phyloP scores from a whole-genome alignment of 495 filamentous ascomycete species.

The Podospora anserina region DNA sequence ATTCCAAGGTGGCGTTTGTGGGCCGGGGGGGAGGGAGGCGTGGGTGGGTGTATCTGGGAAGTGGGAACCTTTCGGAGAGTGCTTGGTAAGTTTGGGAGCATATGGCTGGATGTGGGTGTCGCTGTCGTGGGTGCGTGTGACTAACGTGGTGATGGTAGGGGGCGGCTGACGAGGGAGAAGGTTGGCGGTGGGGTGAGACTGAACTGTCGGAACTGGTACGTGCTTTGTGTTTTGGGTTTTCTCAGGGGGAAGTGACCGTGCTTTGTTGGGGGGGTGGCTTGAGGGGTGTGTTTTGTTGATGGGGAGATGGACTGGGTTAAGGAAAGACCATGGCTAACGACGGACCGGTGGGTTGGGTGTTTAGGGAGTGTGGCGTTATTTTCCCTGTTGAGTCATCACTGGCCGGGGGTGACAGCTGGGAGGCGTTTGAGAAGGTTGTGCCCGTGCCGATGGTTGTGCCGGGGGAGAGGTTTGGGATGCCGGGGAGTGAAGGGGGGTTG shows the following conservation, averaged over 20 bases:
- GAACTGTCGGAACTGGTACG: slow-evolving; percentile 75
- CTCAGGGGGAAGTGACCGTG: background rate
- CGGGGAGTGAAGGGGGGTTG: background rate
- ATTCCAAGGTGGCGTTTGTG: slow-evolving; percentile 81
- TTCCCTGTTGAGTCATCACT: slow-evolving; percentile 41
- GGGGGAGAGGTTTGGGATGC: background rate
- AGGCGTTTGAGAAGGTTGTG: slow-evolving; percentile 55
- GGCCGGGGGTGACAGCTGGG: slow-evolving; percentile 12
- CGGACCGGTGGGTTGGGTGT: background rate
- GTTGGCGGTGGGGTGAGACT: slow-evolving; percentile 63
- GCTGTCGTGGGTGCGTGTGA: background rate
- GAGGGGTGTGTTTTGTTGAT: background rate
- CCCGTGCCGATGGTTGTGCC: slow-evolving; percentile 65
- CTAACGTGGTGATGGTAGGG: slow-evolving; percentile 15
- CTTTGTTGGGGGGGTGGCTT: background rate
- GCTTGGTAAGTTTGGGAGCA: slow-evolving; percentile 64
- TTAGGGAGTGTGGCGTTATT: slow-evolving; percentile 82
- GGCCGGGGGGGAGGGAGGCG: slow-evolving; percentile 34
- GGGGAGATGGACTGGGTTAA: background rate
- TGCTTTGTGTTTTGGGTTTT: background rate
- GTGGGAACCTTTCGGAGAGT: slow-evolving; percentile 85
- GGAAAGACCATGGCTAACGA: background rate
- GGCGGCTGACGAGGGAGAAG: slow-evolving; percentile 63
- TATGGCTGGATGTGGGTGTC: background rate
- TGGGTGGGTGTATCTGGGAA: slow-evolving; percentile 82